Conservation (phyloP, 2,329 filamentous ascomycete genomes). For the Huntiella omanensis region DNA sequence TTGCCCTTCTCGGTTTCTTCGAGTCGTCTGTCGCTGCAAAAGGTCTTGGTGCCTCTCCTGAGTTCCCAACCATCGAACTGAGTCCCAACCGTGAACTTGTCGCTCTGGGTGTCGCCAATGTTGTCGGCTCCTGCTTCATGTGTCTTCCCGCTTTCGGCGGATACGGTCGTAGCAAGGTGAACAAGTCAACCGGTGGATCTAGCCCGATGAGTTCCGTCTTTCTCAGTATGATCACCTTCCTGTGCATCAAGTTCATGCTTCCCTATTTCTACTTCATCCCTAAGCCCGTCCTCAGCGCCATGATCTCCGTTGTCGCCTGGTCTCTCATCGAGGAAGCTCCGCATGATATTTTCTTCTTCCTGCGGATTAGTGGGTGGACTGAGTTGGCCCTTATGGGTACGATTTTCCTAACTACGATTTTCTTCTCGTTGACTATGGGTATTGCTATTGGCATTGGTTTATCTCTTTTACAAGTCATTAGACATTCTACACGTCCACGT, state of each 20-base stretch:
- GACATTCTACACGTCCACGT: constrained; percentile 74
- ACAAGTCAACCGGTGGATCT: constrained; percentile 74
- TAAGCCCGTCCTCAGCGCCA: constrained; percentile 84
- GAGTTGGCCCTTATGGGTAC: constrained; percentile 75
- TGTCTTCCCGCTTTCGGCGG: constrained; percentile 86
- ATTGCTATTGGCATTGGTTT: constrained; percentile 89
- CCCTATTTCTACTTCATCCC: constrained; percentile 92
- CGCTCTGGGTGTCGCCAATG: constrained; percentile 73
- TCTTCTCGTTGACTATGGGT: constrained; percentile 83
- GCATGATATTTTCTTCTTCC: constrained; percentile 79
- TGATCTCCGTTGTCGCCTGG: constrained; percentile 91
- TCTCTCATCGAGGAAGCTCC: constrained; percentile 91
- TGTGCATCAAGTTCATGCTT: constrained; percentile 64
- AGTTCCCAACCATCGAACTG: constrained; percentile 60
- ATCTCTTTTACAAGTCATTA: constrained; percentile 74
- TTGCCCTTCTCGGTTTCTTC: constrained; percentile 92
- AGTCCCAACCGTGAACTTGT: constrained; percentile 89
- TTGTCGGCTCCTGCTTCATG: constrained; percentile 85
- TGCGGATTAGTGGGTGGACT: constrained; percentile 65
- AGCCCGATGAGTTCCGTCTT: constrained; percentile 90
- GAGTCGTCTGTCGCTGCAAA: constrained; percentile 94
- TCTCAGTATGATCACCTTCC: constrained; percentile 60
- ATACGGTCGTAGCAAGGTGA: constrained; percentile 90
- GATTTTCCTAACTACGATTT: constrained; percentile 81
- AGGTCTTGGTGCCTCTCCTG: constrained; percentile 52